Conservation (phyloP, 192 early-diverging fungal species). For the Entomortierella lignicola region DNA sequence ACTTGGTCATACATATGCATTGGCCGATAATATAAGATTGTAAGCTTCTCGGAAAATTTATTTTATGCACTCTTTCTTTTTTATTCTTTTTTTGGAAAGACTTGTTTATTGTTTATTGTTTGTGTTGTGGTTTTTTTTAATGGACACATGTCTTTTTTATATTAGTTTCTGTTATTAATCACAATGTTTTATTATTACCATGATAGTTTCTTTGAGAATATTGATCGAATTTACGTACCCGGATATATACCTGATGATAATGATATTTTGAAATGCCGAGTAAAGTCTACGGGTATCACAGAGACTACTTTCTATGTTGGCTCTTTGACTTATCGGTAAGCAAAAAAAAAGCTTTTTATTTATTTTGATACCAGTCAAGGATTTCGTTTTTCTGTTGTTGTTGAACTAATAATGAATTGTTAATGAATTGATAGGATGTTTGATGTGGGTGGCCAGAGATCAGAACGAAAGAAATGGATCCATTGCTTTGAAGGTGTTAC, state of each 20-base stretch:
- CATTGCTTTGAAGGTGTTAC: constrained; percentile 68
- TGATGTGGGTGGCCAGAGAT: constrained; percentile 68
- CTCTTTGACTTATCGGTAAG: constrained; percentile 60
- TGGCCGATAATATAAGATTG: constrained; percentile 67
- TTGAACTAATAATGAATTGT: background rate
- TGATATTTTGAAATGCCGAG: constrained; percentile 70
- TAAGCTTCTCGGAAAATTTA: constrained; percentile 32
- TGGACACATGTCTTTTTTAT: background rate
- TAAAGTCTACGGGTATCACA: constrained; percentile 73
- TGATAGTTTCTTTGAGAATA: constrained; percentile 61
- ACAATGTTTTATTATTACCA: no score
- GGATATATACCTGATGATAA: constrained; percentile 66
- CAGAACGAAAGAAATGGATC: constrained; percentile 67
- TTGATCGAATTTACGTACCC: constrained; percentile 59
- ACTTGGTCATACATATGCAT: constrained; percentile 59
- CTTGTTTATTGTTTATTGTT: constrained; percentile 1
- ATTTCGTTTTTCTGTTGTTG: background rate
- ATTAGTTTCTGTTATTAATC: background rate
- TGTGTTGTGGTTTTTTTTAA: background rate
- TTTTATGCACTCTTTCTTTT: background rate
- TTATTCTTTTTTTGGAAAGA: no score
- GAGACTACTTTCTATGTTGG: constrained; percentile 69
- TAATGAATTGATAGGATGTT: constrained; percentile 54
- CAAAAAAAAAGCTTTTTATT: background rate
- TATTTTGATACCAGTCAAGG: background rate